These are phyloP conservation scores for Dryas octopetala DNA, from an alignment of 306 rosid species.

Conservation along the genomic window DNA sequence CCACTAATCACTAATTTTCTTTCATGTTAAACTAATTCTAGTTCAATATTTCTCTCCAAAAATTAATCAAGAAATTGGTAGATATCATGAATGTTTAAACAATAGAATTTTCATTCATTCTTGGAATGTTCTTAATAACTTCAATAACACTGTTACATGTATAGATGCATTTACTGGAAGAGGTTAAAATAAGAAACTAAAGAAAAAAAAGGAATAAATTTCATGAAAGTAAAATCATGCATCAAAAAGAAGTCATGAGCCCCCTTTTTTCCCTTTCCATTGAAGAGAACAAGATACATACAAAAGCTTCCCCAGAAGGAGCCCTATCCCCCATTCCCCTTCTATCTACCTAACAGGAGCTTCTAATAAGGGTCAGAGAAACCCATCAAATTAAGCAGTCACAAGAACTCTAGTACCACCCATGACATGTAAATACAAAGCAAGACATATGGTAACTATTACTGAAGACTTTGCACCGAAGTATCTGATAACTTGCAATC, in stretches of 20 bases:
- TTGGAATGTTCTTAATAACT: neutral
- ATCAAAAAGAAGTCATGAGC: neutral
- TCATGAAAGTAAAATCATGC: conserved; percentile 1
- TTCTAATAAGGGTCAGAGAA: conserved; percentile 7
- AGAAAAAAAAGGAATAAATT: neutral
- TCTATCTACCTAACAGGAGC: neutral
- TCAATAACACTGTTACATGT: neutral
- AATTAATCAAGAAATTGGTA: neutral
- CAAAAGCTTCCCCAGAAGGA: neutral
- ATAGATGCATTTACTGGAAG: neutral
- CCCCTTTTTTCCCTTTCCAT: neutral
- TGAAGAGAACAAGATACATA: neutral
- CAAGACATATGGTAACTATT: conserved; percentile 76
- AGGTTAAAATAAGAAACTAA: neutral
- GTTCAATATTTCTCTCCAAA: neutral
- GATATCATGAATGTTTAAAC: neutral
- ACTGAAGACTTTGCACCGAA: conserved; percentile 77
- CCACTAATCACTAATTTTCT: no score
- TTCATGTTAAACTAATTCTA: no score
- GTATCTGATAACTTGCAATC: conserved; percentile 63
- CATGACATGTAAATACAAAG: conserved; percentile 68
- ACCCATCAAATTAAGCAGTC: conserved; percentile 51
- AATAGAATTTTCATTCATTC: neutral
- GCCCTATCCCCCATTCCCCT: neutral
- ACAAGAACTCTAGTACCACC: conserved; percentile 59